phyloP scores from a whole-genome alignment of 2,329 filamentous ascomycete species.

The Zymoseptoria passerinii region DNA sequence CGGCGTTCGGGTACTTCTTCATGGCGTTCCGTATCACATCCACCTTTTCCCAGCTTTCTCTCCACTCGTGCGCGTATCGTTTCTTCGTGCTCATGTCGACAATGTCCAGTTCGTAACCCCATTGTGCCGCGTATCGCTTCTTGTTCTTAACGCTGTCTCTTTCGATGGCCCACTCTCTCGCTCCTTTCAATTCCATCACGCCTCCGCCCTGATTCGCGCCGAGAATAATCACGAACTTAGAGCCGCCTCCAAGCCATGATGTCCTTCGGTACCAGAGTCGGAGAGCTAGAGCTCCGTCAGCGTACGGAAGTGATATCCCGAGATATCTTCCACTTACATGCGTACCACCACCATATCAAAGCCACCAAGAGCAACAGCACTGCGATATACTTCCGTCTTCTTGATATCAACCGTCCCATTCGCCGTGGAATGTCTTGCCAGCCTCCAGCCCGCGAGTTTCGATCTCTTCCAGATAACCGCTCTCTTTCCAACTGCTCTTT shows the following conservation, averaged over 20 bases:
- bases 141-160: conserved; percentile 94
- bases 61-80: conserved; percentile 96
- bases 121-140: conserved; percentile 72
- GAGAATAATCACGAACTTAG: conserved; percentile 87
- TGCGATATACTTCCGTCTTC: conserved; percentile 24
- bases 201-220: conserved; percentile 91
- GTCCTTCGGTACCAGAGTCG: conserved; percentile 60
- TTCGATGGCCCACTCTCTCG: conserved; percentile 96
- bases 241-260: conserved; percentile 67
- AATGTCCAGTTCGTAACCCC: conserved; percentile 94
- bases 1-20: conserved; percentile 87
- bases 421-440: conserved; percentile 19
- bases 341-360: conserved; percentile 20
- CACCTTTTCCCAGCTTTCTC: conserved; percentile 98
- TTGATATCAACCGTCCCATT: conserved; percentile 22
- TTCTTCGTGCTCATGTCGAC: conserved; percentile 99
- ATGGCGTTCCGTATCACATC: conserved; percentile 83
- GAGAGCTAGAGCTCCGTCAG: conserved; percentile 40
- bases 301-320: not conserved
- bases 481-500: conserved; percentile 68
- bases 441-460: not conserved
- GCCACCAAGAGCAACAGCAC: conserved; percentile 17
- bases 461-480: conserved; percentile 7
- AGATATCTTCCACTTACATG: conserved; percentile 17
- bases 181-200: conserved; percentile 98